Conservation (phyloP, 148 eudicot species). For the Vaccinium darrowii region DNA sequence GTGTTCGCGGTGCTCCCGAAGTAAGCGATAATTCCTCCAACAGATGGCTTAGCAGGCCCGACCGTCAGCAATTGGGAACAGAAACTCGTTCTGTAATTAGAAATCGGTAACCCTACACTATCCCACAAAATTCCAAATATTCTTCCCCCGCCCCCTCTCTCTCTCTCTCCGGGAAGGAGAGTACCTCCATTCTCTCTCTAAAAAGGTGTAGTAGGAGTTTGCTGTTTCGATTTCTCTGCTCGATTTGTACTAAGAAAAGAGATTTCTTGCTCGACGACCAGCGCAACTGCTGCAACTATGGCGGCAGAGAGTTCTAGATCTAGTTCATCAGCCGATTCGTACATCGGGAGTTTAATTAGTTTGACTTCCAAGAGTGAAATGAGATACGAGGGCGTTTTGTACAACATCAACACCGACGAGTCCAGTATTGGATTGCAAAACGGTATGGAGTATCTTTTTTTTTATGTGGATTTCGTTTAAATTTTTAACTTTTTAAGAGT, state of each 20-base stretch:
- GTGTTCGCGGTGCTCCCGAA: too few relatives aligned
- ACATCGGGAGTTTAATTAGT: conserved; percentile 84
- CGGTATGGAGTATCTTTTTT: conserved; percentile 35
- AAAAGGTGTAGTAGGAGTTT: neutral
- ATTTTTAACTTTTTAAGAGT: neutral
- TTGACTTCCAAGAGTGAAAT: conserved; percentile 87
- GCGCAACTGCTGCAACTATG: conserved; percentile 24
- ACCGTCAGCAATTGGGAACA: too few relatives aligned
- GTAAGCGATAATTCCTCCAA: too few relatives aligned
- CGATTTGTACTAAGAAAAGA: too few relatives aligned
- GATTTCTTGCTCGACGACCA: neutral
- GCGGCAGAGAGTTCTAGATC: conserved; percentile 56
- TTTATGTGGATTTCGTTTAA: neutral
- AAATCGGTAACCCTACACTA: too few relatives aligned
- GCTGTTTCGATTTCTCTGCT: neutral
- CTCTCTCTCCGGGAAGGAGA: too few relatives aligned
- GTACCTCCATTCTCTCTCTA: too few relatives aligned
- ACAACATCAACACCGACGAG: conserved; percentile 74
- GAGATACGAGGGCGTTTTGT: conserved; percentile 78
- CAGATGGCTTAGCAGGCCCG: too few relatives aligned
- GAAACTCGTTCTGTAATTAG: too few relatives aligned
- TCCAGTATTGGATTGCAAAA: conserved; percentile 76
- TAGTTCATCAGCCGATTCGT: conserved; percentile 65
- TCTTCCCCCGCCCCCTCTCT: too few relatives aligned
- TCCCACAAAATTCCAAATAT: too few relatives aligned